Base-by-base conservation (phyloP, 768 basidiomycete species). In the Suillus clintonianus region DNA sequence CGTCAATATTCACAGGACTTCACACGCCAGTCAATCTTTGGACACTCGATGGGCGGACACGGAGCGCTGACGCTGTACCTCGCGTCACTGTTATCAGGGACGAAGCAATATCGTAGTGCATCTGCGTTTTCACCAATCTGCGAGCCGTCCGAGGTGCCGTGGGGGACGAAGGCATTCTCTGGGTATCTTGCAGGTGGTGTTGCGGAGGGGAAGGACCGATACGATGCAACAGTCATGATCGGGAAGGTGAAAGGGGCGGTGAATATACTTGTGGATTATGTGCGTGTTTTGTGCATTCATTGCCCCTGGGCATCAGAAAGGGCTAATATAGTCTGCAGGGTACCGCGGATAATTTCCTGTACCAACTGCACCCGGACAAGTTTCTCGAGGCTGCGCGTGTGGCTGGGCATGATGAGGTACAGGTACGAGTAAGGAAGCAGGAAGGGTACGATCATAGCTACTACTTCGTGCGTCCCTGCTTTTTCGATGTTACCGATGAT, bases 41-140 rank as follows among this genome's bases (percentile, higher is more conserved):
- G 97, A 11, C 97, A 99, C 77, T 95, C 92, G 51, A 99, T 99
- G 97, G 94, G 93, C 62, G 97, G 97, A 2, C 95, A 97, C 72
- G 97, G 97, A 9, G 95, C 97, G 14, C 83, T 99, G 32, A 91
- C 91, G 17, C 78, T 98, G 43, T 98, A 98, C 77, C 88, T 99
- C 51, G 82, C 87, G 61, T 89, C 93, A 37, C 73, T 80, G 57
- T 62, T 76, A 34, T 65, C 77, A 34, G 81, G 84, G 62, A 79
- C 79, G 8, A 87, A 86, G 73, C 83, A 84, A 67, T 99, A 91
- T 78, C 86, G 87, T 60, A 97, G 95, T 22, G 92, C 86, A 8
- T 96, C 94, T 7, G 97, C 94, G 0, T 98, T 99, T 73, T 80
- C 94, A 36, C 91, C 92, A 1, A 88, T 93, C 60, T 81, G 89